Percentiles rank a stretch among this genome's conserved stretches.
These are phyloP conservation scores for Aspergillus diversus DNA, from an alignment of 495 filamentous ascomycete genomes.

Conservation along the genomic window DNA sequence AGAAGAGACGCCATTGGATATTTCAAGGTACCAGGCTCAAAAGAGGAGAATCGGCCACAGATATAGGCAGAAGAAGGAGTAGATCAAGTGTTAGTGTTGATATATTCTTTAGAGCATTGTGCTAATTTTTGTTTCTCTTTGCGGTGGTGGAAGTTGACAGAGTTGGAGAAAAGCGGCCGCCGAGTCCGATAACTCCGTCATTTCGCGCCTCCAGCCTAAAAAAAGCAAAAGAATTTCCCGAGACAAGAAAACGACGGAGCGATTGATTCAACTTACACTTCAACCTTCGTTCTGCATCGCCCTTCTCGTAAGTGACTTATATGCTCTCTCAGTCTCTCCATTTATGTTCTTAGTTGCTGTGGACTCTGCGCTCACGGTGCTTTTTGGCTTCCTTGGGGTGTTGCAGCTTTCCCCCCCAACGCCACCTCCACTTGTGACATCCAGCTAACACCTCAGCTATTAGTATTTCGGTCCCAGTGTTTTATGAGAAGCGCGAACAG, in stretches of 20 bases:
- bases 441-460: conserved; percentile 13
- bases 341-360: neutral
- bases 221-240: conserved; percentile 48
- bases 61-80: neutral
- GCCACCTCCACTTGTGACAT: conserved; percentile 23
- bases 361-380: conserved; percentile 1
- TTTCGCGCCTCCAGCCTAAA: conserved; percentile 34
- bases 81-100: neutral
- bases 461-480: conserved; percentile 1
- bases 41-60: neutral
- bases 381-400: neutral
- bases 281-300: conserved; percentile 2
- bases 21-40: neutral
- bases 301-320: conserved; percentile 11
- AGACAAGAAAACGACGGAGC: conserved; percentile 1
- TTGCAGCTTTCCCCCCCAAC: conserved; percentile 14
- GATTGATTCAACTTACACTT: conserved; percentile 10
- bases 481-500: neutral
- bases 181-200: conserved; percentile 51
- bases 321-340: neutral
- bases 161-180: conserved; percentile 29
- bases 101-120: neutral
- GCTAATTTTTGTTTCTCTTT: neutral
- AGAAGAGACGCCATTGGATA: conserved; percentile 42
- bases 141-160: conserved; percentile 20